phyloP scores from a whole-genome alignment of 2,329 filamentous ascomycete genomes.

The Botrytis fragariae region DNA sequence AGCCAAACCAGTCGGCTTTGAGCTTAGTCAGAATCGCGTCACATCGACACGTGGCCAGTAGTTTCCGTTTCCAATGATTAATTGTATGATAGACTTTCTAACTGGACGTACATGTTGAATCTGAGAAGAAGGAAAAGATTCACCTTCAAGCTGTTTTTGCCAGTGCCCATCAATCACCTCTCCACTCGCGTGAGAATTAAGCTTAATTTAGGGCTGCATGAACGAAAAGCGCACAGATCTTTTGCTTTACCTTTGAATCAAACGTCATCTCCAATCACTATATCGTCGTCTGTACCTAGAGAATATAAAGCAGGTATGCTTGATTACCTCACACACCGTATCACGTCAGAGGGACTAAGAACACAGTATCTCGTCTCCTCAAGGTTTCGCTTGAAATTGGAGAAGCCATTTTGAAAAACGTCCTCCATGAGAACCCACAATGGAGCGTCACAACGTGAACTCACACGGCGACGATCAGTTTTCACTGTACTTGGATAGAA shows the following conservation, averaged over 20 bases:
- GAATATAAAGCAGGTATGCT: background rate
- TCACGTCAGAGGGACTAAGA: background rate
- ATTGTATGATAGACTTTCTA: background rate
- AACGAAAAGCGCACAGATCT: background rate
- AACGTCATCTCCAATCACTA: background rate
- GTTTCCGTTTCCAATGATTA: background rate
- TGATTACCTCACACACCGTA: background rate
- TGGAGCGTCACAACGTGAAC: background rate
- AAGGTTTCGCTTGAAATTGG: background rate
- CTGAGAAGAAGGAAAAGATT: background rate
- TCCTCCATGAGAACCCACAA: background rate
- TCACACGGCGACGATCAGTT: no score
- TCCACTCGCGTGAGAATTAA: background rate
- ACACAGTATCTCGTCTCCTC: background rate
- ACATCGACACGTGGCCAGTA: background rate
- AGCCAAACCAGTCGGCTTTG: background rate
- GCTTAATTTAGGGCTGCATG: slow-evolving; percentile 6
- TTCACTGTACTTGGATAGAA: background rate
- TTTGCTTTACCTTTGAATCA: background rate
- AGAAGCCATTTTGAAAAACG: background rate
- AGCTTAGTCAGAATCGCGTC: background rate
- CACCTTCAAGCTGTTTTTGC: background rate
- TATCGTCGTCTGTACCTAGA: background rate
- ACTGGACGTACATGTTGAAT: background rate
- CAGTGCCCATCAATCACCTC: background rate